Conservation (phyloP, 805 yeast species). For the Wickerhamiella alocasiicola region DNA sequence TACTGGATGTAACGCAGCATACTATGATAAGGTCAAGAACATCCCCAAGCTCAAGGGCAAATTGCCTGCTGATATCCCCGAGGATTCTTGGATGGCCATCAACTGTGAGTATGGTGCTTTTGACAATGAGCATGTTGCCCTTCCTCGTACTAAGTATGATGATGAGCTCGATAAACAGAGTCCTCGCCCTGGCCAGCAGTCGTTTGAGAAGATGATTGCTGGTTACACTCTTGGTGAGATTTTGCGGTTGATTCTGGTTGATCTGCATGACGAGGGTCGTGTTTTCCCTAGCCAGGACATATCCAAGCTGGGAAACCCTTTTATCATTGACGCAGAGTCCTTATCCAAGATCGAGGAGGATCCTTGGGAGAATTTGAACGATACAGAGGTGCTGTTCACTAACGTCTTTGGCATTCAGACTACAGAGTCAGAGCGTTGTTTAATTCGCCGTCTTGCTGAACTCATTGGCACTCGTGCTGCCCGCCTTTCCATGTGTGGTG, state of each 20-base stretch:
- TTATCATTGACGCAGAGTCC: constrained; percentile 77
- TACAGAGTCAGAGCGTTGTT: constrained; percentile 63
- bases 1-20: constrained; percentile 96
- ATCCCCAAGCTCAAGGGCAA: constrained; percentile 74
- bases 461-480: constrained; percentile 87
- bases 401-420: constrained; percentile 48
- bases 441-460: constrained; percentile 73
- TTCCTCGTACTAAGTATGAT: constrained; percentile 89
- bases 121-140: constrained; percentile 71
- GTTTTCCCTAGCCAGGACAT: constrained; percentile 63
- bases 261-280: constrained; percentile 49
- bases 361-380: constrained; percentile 70
- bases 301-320: constrained; percentile 46
- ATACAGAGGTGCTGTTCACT: constrained; percentile 56
- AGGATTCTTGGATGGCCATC: constrained; percentile 74
- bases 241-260: constrained; percentile 65
- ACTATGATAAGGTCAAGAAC: constrained; percentile 60
- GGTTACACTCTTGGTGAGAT: constrained; percentile 95
- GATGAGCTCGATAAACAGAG: constrained; percentile 65
- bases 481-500: constrained; percentile 84
- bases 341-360: constrained; percentile 83
- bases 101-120: constrained; percentile 98
- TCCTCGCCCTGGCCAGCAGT: constrained; percentile 93
- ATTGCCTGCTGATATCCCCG: constrained; percentile 49
- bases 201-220: constrained; percentile 94